phyloP scores from a whole-genome alignment of 352 stramenopile genomes.

The Phytophthora multivora region DNA sequence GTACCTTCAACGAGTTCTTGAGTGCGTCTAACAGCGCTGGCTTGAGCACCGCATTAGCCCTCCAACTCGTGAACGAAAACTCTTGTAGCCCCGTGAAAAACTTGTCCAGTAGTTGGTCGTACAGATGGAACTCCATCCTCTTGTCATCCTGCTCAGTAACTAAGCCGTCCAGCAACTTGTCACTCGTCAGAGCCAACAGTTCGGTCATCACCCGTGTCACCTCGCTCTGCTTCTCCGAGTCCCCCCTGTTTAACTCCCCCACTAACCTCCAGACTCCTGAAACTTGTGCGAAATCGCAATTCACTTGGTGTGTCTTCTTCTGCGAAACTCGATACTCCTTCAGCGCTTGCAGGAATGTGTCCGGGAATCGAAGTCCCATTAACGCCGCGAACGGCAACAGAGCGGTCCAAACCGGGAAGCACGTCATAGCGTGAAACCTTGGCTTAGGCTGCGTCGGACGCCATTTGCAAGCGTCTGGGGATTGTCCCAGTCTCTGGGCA shows the following conservation, averaged over 20 bases:
- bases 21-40: conserved; percentile 35
- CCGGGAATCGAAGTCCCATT: conserved; percentile 41
- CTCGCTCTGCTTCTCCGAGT: conserved; percentile 8
- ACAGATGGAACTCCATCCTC: conserved; percentile 18
- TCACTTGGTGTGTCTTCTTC: conserved; percentile 28
- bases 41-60: conserved; percentile 35
- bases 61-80: conserved; percentile 57
- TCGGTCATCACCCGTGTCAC: conserved; percentile 27
- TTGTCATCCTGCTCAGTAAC: conserved; percentile 8
- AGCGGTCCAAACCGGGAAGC: conserved; percentile 58
- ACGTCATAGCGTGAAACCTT: conserved; percentile 66
- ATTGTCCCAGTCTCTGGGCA: conserved; percentile 21
- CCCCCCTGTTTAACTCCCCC: conserved; percentile 39
- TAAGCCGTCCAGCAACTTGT: conserved; percentile 22
- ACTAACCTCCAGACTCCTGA: conserved; percentile 58
- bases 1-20: background rate
- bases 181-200: conserved; percentile 38
- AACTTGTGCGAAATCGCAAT: conserved; percentile 70
- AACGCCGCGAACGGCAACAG: conserved; percentile 58
- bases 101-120: conserved; percentile 71
- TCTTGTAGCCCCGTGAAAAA: conserved; percentile 58
- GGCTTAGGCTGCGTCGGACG: conserved; percentile 42
- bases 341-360: conserved; percentile 32
- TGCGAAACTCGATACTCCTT: conserved; percentile 1
- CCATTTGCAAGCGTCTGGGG: conserved; percentile 53